Percentiles rank a stretch among this genome's conserved stretches.
Evolutionary conservation across 2,329 filamentous ascomycete species (phyloP).

Genomic region (Fusarium pininemorale): DNA sequence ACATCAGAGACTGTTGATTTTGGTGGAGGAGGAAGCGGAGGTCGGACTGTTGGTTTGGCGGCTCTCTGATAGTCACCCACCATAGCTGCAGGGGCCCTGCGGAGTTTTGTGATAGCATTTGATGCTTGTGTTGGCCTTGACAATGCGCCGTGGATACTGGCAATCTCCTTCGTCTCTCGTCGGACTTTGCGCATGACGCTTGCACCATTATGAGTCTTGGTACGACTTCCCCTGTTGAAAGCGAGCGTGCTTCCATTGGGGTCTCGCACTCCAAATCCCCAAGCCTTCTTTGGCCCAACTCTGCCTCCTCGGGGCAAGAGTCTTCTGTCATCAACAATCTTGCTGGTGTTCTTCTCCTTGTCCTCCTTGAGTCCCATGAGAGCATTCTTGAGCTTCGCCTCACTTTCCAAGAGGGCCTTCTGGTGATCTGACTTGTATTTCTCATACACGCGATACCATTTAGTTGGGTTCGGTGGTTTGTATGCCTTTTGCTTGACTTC

Average conservation of each 20-base stretch:
- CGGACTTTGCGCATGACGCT: conserved; percentile 66
- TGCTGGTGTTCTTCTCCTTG: conserved; percentile 65
- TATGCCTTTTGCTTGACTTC: conserved; percentile 69
- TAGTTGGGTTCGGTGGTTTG: conserved; percentile 70
- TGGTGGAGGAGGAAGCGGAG: conserved; percentile 34
- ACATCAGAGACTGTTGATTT: conserved; percentile 35
- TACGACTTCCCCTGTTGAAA: conserved; percentile 60
- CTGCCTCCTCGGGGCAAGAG: conserved; percentile 55
- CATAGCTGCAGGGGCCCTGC: conserved; percentile 63
- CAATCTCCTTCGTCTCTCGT: conserved; percentile 65
- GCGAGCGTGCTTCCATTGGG: conserved; percentile 47
- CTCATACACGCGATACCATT: conserved; percentile 82
- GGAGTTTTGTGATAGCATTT: conserved; percentile 53
- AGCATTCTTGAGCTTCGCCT: conserved; percentile 65
- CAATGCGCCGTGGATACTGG: conserved; percentile 57
- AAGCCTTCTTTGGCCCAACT: conserved; percentile 44
- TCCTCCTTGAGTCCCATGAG: conserved; percentile 66
- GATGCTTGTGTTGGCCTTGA: conserved; percentile 45
- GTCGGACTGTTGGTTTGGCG: conserved; percentile 48
- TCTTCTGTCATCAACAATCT: conserved; percentile 63
- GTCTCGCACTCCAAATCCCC: conserved; percentile 43
- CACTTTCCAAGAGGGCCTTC: conserved; percentile 66
- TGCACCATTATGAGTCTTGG: conserved; percentile 61
- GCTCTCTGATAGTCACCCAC: conserved; percentile 61
- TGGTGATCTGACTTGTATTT: conserved; percentile 71